phyloP scores from a whole-genome alignment of 257 asterid genomes.

The Jaltomata sinuosa region DNA sequence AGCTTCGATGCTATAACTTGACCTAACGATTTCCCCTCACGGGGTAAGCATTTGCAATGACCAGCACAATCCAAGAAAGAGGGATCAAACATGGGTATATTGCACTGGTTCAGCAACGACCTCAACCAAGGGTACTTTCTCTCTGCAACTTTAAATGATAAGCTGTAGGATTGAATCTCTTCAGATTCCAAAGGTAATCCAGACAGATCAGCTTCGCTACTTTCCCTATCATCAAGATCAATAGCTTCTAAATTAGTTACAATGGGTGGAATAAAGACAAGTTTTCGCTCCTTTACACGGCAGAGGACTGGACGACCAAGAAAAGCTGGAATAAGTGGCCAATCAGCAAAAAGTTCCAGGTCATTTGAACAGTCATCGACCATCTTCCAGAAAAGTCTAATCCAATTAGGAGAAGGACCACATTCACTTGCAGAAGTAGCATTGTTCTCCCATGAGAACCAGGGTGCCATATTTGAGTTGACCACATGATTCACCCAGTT shows the following conservation, averaged over 20 bases:
- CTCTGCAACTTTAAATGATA: constrained; percentile 39
- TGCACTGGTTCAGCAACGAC: constrained; percentile 73
- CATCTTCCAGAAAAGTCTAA: constrained; percentile 81
- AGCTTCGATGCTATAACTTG: constrained; percentile 62
- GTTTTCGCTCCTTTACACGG: constrained; percentile 70
- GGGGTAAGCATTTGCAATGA: constrained; percentile 61
- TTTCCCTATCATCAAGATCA: constrained; percentile 19
- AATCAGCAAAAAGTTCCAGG: constrained; percentile 72
- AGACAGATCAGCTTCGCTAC: constrained; percentile 30
- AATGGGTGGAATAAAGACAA: constrained; percentile 68
- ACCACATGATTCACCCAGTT: constrained; percentile 70
- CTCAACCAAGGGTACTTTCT: constrained; percentile 77
- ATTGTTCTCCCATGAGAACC: constrained; percentile 89
- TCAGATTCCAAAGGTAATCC: constrained; percentile 31
- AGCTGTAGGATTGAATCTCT: constrained; percentile 29
- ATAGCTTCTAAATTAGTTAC: constrained; percentile 17
- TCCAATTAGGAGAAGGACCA: constrained; percentile 88
- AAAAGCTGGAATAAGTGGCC: constrained; percentile 97
- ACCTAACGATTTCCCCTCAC: constrained; percentile 63
- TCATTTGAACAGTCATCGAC: constrained; percentile 55
- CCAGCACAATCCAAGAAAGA: constrained; percentile 78
- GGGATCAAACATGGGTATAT: constrained; percentile 71
- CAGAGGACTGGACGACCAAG: constrained; percentile 93
- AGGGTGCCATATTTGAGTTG: constrained; percentile 64
- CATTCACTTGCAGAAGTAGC: constrained; percentile 50